A percentile compares a stretch with the other conserved stretches of the same genome.
phyloP scores from a whole-genome alignment of 176 grass and related monocot genomes.

The Lolium perenne region DNA sequence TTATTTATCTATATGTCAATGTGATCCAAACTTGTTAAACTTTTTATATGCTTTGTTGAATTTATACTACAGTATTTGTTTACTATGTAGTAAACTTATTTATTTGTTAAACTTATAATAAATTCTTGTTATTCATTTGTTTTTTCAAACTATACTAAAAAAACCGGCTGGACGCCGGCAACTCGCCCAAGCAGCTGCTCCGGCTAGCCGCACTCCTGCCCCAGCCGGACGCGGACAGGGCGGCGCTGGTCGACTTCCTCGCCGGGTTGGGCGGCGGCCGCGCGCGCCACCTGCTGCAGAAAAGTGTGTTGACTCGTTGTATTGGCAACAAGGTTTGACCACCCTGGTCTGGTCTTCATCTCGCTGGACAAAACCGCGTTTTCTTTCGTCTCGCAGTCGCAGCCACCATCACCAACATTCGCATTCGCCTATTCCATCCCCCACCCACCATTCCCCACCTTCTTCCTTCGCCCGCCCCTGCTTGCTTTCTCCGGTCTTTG shows the following conservation, averaged over 20 bases:
- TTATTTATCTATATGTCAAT: too few relatives aligned
- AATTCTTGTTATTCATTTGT: too few relatives aligned
- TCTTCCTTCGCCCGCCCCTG: too few relatives aligned
- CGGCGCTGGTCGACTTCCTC: conserved; percentile 72
- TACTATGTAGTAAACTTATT: too few relatives aligned
- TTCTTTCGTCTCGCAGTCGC: conserved; percentile 29
- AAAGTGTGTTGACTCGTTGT: not conserved
- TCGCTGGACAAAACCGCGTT: conserved; percentile 61
- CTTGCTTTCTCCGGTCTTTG: not conserved
- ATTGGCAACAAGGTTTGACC: not conserved
- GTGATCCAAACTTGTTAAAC: too few relatives aligned
- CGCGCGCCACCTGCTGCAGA: not conserved
- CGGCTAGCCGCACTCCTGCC: not conserved
- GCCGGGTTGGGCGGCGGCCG: not conserved
- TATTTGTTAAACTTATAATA: too few relatives aligned
- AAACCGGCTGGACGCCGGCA: too few relatives aligned
- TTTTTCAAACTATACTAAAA: too few relatives aligned
- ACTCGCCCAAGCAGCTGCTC: too few relatives aligned
- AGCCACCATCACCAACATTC: conserved; percentile 57
- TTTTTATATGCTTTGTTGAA: too few relatives aligned
- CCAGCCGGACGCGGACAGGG: conserved; percentile 63
- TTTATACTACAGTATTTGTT: too few relatives aligned
- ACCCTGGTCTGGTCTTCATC: conserved; percentile 21
- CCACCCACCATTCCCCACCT: not conserved
- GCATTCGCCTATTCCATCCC: conserved; percentile 29